These are phyloP conservation scores for Paradendryphiella salina DNA, from an alignment of 2,329 filamentous ascomycete genomes.

Conservation along the genomic window DNA sequence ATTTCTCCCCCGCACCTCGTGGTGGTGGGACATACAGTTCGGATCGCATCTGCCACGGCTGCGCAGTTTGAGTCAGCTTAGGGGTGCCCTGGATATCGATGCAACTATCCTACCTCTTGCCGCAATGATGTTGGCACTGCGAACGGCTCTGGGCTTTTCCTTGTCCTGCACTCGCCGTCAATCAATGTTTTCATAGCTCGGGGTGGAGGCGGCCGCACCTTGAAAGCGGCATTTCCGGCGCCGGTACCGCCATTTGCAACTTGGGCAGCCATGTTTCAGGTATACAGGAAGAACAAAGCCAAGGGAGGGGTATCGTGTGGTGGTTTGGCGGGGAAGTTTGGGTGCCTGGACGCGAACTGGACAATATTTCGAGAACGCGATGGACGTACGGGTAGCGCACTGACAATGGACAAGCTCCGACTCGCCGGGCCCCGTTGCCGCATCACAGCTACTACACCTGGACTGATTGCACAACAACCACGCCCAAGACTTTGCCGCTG, in stretches of 20 bases:
- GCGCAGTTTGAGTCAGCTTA: slow-evolving; percentile 27
- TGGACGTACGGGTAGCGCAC: slow-evolving; percentile 15
- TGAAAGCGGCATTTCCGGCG: slow-evolving; percentile 68
- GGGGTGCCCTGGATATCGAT: slow-evolving; percentile 22
- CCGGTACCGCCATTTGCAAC: slow-evolving; percentile 45
- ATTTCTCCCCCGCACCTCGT: slow-evolving; percentile 23
- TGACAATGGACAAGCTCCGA: slow-evolving; percentile 15
- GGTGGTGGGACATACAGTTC: slow-evolving; percentile 63
- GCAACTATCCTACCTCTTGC: slow-evolving; percentile 71
- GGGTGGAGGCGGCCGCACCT: slow-evolving; percentile 48
- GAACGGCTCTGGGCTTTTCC: slow-evolving; percentile 98
- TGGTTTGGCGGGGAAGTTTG: slow-evolving; percentile 25
- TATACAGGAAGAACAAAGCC: slow-evolving; percentile 4
- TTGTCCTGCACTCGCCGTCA: slow-evolving; percentile 65
- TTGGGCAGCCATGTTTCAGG: slow-evolving; percentile 41
- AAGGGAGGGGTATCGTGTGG: slow-evolving; percentile 30
- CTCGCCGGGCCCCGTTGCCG: slow-evolving; percentile 28
- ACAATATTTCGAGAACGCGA: slow-evolving; percentile 34
- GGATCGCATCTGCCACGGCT: slow-evolving; percentile 97
- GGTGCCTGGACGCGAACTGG: slow-evolving; percentile 31
- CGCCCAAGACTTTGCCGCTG: slow-evolving; percentile 1
- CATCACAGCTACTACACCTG: slow-evolving; percentile 26
- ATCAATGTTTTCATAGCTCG: slow-evolving; percentile 37
- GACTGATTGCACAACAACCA: slow-evolving; percentile 24
- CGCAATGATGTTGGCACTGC: slow-evolving; percentile 94